Evolutionary conservation across 2,329 filamentous ascomycete genomes (phyloP).

Genomic region (Nigrograna mackinnonii): DNA sequence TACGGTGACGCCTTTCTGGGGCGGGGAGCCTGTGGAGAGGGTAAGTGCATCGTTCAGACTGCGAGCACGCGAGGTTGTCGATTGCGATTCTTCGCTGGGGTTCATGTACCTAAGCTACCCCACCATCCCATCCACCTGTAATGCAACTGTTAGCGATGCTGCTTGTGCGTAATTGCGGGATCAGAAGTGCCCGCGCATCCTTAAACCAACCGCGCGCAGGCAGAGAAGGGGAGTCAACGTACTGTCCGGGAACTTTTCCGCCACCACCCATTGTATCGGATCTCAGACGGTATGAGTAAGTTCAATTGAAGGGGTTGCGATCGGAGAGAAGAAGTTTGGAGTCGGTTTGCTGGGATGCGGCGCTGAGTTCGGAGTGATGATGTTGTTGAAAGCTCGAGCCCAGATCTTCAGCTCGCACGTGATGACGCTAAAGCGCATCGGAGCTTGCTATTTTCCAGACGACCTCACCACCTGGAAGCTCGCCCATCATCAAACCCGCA

Average conservation of each 20-base stretch:
- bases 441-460: conserved; percentile 5
- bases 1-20: conserved; percentile 62
- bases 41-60: conserved; percentile 4
- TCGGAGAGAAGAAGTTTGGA: conserved; percentile 1
- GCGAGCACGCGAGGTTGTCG: too few species aligned
- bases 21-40: conserved; percentile 12
- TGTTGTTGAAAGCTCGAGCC: conserved; percentile 1
- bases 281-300: too few species aligned
- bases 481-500: conserved; percentile 3
- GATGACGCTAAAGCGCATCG: background rate
- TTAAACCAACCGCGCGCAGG: too few species aligned
- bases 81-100: too few species aligned
- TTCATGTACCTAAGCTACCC: conserved; percentile 17
- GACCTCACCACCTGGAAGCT: conserved; percentile 3
- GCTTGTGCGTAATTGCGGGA: conserved; percentile 4
- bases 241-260: conserved; percentile 19
- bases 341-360: conserved; percentile 1
- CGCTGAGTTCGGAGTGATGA: conserved; percentile 1
- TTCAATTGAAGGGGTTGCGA: conserved; percentile 4
- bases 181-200: too few species aligned
- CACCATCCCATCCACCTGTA: conserved; percentile 19
- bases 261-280: conserved; percentile 20
- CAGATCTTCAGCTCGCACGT: conserved; percentile 3
- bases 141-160: conserved; percentile 11
- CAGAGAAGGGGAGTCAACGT: too few species aligned